Evolutionary conservation across 768 basidiomycete genomes (phyloP), one percentile per base, ranked within the genome.

Genomic region (Russula griseocarnosa): DNA sequence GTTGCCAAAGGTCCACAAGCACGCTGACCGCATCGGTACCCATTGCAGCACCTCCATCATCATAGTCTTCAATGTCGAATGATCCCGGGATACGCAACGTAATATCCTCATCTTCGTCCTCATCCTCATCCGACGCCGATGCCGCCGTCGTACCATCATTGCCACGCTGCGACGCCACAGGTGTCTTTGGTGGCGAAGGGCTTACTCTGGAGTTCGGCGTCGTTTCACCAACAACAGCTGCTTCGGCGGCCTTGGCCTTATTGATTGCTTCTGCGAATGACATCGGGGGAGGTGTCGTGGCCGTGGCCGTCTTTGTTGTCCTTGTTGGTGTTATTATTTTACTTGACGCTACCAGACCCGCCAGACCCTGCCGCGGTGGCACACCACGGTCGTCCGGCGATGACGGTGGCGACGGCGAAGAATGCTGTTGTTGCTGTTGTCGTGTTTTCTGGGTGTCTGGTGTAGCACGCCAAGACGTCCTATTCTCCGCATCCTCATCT

Each of bases 81-180:
- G 63, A 67, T 13, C 66, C 66, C 1, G 66, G 66, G 5, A 67
- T 67, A 36, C 58, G 58, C 26, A 47, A 36, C 34, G 24, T 7
- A 2, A 16, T 3, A 11, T 50, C 49, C 49, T 26, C 49, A 13
- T 50, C 49, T 7, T 55, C 54, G 5, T 36, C 32, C 22, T 63
- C 61, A 1, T 36, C 49, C 7, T 59, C 55, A 4, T 58, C 56
- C 6, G 16, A 20, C 46, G 18, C 18, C 34, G 30, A 13, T 8
- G 57, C 22, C 32, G 16, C 22, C 24, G 22, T 22, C 5, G 47
- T 11, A 22, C 11, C 14, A 49, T 49, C 14, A 49, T 49, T 26
- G 47, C 47, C 6, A 20, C 32, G 20, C 14, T 47, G 9, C 14
- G 32, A 8, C n/a, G 24, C 20, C 40, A 20, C 22, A 13, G 10